Evolutionary conservation across 805 yeast species (phyloP).

Genomic region (Saturnispora serradocipensis): DNA sequence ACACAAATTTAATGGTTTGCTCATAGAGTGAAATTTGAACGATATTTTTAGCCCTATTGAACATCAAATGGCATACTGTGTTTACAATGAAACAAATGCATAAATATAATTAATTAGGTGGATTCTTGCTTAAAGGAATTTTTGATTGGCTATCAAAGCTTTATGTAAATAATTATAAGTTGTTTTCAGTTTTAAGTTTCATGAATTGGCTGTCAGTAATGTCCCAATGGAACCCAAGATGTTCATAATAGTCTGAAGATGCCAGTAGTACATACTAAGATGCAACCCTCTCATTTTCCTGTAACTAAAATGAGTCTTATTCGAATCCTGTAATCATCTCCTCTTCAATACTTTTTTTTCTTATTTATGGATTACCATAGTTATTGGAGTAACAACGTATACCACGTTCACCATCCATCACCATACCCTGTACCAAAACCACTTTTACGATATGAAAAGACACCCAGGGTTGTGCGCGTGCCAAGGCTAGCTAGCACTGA

Average conservation of each 20-base stretch:
- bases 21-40: background rate
- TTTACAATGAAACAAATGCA: too few species aligned
- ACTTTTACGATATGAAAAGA: background rate
- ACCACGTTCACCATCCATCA: slow-evolving; percentile 50
- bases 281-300: background rate
- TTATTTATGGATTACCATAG: background rate
- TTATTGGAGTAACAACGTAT: slow-evolving; percentile 30
- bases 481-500: slow-evolving; percentile 41
- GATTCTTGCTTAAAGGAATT: too few species aligned
- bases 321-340: background rate
- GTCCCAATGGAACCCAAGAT: background rate
- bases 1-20: background rate
- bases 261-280: too few species aligned
- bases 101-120: too few species aligned
- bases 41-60: background rate
- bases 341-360: background rate
- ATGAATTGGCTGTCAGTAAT: too few species aligned
- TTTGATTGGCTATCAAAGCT: too few species aligned
- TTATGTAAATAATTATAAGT: too few species aligned
- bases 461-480: slow-evolving; percentile 53
- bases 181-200: too few species aligned
- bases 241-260: background rate
- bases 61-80: too few species aligned
- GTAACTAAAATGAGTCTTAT: background rate
- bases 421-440: slow-evolving; percentile 20